Conservation (phyloP, 352 stramenopile species). For the Pythium plurisporium region DNA sequence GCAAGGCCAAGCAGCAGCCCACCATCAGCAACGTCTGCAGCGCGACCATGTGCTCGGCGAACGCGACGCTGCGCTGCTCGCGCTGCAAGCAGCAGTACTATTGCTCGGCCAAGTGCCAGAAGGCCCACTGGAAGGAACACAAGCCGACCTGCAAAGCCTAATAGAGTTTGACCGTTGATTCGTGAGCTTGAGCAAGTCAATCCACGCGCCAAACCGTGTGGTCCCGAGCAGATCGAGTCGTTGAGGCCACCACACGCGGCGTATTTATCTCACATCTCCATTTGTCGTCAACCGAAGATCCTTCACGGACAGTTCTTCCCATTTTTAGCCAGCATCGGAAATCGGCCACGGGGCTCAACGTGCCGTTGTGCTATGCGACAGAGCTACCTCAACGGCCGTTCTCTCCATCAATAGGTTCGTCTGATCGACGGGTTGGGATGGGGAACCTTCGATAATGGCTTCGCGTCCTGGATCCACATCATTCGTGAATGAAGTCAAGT, state of each 20-base stretch:
- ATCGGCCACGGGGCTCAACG: not conserved
- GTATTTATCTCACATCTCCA: too few relatives aligned
- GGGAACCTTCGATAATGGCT: not conserved
- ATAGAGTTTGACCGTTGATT: too few relatives aligned
- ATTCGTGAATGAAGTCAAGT: not conserved
- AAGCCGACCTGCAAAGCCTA: conserved; percentile 54
- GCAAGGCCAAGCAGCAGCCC: conserved; percentile 23
- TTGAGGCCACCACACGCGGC: not conserved
- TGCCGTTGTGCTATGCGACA: too few relatives aligned
- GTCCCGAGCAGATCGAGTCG: too few relatives aligned
- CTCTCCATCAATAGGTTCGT: not conserved
- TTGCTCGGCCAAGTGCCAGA: conserved; percentile 79
- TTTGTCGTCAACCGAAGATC: too few relatives aligned
- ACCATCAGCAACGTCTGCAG: conserved; percentile 53
- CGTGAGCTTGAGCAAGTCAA: too few relatives aligned
- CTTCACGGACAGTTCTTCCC: too few relatives aligned
- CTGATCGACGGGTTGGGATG: not conserved
- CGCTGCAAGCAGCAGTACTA: conserved; percentile 85
- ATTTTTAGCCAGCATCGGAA: not conserved
- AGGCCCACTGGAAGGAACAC: conserved; percentile 80
- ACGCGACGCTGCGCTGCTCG: conserved; percentile 68
- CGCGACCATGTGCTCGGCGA: conserved; percentile 63
- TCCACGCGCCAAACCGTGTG: too few relatives aligned
- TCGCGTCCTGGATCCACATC: not conserved
- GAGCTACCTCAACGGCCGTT: not conserved